Conservation (phyloP, 2,329 filamentous ascomycete species). For the Trichoderma simmonsii region DNA sequence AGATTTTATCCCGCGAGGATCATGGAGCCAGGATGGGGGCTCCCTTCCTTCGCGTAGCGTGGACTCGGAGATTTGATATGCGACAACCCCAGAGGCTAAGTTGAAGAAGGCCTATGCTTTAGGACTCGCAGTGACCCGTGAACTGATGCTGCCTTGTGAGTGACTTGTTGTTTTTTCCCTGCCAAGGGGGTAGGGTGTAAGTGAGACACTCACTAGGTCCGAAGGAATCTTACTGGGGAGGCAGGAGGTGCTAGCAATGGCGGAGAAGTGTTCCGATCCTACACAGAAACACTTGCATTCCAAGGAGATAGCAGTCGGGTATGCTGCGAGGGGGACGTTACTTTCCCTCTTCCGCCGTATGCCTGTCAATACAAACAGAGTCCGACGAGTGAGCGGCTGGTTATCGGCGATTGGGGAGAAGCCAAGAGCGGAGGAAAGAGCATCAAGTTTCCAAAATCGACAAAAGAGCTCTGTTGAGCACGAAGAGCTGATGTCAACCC, state of each 20-base stretch:
- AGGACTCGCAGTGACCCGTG: constrained; percentile 29
- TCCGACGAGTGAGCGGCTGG: neutral
- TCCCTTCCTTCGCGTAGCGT: constrained; percentile 28
- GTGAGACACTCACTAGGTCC: constrained; percentile 36
- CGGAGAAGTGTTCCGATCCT: constrained; percentile 35
- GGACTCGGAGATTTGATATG: constrained; percentile 41
- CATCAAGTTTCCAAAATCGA: neutral
- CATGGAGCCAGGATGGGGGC: constrained; percentile 30
- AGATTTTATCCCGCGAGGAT: constrained; percentile 36
- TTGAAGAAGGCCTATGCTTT: constrained; percentile 30
- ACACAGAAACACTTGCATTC: constrained; percentile 39
- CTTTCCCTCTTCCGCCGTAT: constrained; percentile 25
- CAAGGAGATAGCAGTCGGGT: constrained; percentile 30
- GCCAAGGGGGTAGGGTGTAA: constrained; percentile 28
- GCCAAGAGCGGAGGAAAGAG: neutral
- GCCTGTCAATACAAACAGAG: constrained; percentile 21
- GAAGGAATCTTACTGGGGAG: constrained; percentile 35
- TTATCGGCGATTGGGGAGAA: neutral
- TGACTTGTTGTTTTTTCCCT: constrained; percentile 32
- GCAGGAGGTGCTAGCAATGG: constrained; percentile 33
- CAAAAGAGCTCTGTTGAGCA: neutral
- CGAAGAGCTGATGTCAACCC: neutral
- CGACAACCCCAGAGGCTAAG: constrained; percentile 31
- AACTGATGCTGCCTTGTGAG: constrained; percentile 30
- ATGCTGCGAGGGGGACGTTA: constrained; percentile 20